Conservation (phyloP, 164 flowering plant species). For the Amborella trichopoda region DNA sequence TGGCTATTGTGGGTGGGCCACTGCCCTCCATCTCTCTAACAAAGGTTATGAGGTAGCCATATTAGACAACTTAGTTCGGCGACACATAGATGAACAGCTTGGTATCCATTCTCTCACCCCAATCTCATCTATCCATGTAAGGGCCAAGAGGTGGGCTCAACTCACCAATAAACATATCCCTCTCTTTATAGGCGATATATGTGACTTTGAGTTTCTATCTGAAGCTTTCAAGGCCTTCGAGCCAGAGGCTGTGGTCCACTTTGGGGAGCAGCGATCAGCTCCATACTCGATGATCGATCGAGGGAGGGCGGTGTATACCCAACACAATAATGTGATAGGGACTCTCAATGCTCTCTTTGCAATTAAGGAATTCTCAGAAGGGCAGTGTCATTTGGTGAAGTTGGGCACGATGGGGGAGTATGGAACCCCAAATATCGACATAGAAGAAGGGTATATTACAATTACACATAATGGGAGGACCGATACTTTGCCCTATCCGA, state of each 20-base stretch:
- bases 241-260: slow-evolving; percentile 90
- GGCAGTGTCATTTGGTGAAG: slow-evolving; percentile 79
- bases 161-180: slow-evolving; percentile 63
- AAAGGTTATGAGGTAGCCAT: slow-evolving; percentile 79
- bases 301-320: slow-evolving; percentile 85
- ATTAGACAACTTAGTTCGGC: slow-evolving; percentile 84
- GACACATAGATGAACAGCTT: slow-evolving; percentile 86
- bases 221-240: slow-evolving; percentile 73
- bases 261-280: slow-evolving; percentile 96
- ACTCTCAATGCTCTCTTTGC: slow-evolving; percentile 94
- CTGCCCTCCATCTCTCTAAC: slow-evolving; percentile 90
- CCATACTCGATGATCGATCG: slow-evolving; percentile 99
- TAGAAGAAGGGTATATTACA: slow-evolving; percentile 91
- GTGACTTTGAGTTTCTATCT: slow-evolving; percentile 84
- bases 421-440: slow-evolving; percentile 96
- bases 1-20: slow-evolving; percentile 99
- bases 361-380: slow-evolving; percentile 73
- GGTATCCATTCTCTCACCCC: slow-evolving; percentile 90
- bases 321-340: slow-evolving; percentile 84
- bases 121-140: slow-evolving; percentile 75
- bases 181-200: slow-evolving; percentile 77
- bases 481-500: slow-evolving; percentile 92
- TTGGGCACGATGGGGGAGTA: slow-evolving; percentile 99
- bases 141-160: slow-evolving; percentile 69
- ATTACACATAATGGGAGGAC: slow-evolving; percentile 92